Percentiles rank a stretch among this genome's conserved stretches.
Conservation (phyloP, 1,284 basidiomycete species). For the Ceratobasidium sp. region DNA sequence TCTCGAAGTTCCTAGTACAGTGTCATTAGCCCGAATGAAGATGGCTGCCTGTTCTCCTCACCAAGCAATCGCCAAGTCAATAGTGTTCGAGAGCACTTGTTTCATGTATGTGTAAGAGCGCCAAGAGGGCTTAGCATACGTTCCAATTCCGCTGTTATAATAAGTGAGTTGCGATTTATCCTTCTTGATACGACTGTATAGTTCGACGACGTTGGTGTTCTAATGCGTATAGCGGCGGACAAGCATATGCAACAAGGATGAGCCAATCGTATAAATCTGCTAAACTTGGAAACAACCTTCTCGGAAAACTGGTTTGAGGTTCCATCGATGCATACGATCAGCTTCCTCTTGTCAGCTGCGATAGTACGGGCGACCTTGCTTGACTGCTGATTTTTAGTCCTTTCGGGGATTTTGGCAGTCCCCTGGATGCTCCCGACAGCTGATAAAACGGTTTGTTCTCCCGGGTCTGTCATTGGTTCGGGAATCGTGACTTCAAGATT, state of each 20-base stretch:
- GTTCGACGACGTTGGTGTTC: conserved; percentile 29
- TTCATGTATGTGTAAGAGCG: conserved; percentile 15
- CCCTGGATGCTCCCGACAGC: too few species aligned
- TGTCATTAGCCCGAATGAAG: not conserved
- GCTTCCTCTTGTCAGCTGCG: not conserved
- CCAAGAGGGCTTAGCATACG: conserved; percentile 37
- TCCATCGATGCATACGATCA: conserved; percentile 25
- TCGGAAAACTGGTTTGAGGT: conserved; percentile 27
- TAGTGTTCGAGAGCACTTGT: not conserved
- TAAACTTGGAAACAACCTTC: not conserved
- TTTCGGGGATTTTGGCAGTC: too few species aligned
- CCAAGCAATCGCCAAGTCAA: conserved; percentile 48
- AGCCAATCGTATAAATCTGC: not conserved
- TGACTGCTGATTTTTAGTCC: too few species aligned
- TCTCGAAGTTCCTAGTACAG: conserved; percentile 42
- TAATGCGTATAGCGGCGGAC: not conserved
- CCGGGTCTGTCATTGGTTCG: too few species aligned
- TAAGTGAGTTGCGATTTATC: conserved; percentile 36
- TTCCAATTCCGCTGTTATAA: conserved; percentile 48
- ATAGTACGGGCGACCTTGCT: too few species aligned
- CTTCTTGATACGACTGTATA: conserved; percentile 21
- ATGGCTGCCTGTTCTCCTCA: not conserved
- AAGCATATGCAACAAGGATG: not conserved
- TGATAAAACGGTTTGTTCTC: too few species aligned
- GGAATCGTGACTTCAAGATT: too few species aligned